Percentiles rank a stretch among this genome's conserved stretches.
Evolutionary conservation across 139 green algal species (phyloP).

Genomic region (Coccomyxa sp.): DNA sequence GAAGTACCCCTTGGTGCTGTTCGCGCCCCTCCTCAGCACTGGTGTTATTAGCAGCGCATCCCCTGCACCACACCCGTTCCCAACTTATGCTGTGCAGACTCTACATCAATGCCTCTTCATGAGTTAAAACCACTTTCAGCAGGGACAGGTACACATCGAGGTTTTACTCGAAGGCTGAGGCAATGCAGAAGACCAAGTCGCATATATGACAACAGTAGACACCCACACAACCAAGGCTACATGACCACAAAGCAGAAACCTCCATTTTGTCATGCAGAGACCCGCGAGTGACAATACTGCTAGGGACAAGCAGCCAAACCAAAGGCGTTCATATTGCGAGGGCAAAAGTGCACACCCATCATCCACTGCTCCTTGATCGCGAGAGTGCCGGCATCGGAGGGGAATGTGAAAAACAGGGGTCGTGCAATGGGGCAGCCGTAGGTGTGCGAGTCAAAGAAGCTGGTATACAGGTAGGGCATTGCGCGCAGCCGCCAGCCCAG

Average conservation of each 20-base stretch:
- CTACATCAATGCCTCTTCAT: no score
- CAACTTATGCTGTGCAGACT: no score
- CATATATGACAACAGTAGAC: no score
- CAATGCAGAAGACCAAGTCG: no score
- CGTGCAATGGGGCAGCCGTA: slow-evolving; percentile 53
- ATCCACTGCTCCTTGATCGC: slow-evolving; percentile 49
- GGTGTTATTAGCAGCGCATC: slow-evolving; percentile 58
- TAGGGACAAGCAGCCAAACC: slow-evolving; percentile 19
- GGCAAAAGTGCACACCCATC: slow-evolving; percentile 26
- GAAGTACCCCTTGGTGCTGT: slow-evolving; percentile 52
- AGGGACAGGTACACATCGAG: no score
- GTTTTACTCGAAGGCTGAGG: no score
- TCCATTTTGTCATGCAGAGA: not conserved
- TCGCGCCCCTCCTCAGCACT: slow-evolving; percentile 39
- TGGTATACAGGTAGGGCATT: slow-evolving; percentile 62
- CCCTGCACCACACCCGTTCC: not conserved
- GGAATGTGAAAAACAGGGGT: slow-evolving; percentile 54
- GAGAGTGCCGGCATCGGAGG: slow-evolving; percentile 17
- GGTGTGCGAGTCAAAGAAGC: slow-evolving; percentile 22
- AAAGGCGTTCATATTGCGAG: not conserved
- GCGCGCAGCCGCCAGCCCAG: not conserved
- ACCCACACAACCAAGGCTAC: no score
- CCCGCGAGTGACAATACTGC: no score
- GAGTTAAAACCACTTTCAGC: no score
- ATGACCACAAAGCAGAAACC: no score